Base-by-base conservation (phyloP, 148 eudicot species). In the Persicaria maculosa region DNA sequence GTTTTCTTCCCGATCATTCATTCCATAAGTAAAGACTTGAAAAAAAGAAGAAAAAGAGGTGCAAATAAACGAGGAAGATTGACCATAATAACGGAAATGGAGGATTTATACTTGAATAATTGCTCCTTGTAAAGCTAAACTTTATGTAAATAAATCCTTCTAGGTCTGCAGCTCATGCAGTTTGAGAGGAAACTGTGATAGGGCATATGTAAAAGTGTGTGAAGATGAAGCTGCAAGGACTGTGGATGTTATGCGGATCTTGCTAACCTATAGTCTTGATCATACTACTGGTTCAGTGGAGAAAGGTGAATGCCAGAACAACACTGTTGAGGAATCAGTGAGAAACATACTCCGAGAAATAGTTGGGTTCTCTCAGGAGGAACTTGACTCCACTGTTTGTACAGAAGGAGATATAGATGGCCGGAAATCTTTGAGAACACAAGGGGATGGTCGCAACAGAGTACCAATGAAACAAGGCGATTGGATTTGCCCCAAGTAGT, bases 91-190 rank as follows among this genome's bases (percentile, higher is more conserved):
- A 25, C 19, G 12, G 55, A 40, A 71, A 47, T 1, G 47, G 25
- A 71, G 74, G 40, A 48, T 22, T 47, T 25, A 14, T 47, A 50
- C 44, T 48, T 20, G 43, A 43, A 22, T 72, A 19, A 47, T 72
- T 31, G 40, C 17, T 20, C 59, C 59, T 25, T 50, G 31, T 64
- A 40, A 19, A 65, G 70, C 70, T 14, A 71, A 46, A 46, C 53
- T 25, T 72, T 31, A 9, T 25, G 31, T 77, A 62, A 68, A 47
- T 80, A 36, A 14, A 40, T 75, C 72, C 53, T 50, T 15, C 20
- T 68, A 88, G 90, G 88, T 83, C 54, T 89, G 90, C 74, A 81
- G 88, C 84, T 76, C 86, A 65, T 89, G 93, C 87, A 83, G 68
- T 67, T 77, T 89, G 71, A 81, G 91, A 76, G 93, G 93, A 65